Percentiles rank a stretch among this genome's conserved stretches.
These are phyloP conservation scores for Berkeleyomyces rouxiae DNA, from an alignment of 2,329 filamentous ascomycete species.

Conservation along the genomic window DNA sequence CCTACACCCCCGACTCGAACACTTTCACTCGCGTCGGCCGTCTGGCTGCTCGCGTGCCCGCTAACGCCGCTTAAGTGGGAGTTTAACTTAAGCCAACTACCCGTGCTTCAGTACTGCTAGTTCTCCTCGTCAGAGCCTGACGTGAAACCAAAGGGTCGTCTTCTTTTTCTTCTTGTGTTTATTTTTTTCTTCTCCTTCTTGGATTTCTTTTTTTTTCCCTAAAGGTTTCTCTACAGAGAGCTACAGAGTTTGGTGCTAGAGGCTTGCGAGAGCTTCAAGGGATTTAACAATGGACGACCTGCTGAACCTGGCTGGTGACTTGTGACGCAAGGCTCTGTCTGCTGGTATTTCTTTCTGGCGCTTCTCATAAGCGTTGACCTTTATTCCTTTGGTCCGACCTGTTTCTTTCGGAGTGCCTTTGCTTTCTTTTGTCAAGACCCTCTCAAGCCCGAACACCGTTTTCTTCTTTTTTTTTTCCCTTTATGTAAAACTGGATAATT, in stretches of 20 bases:
- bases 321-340: too few relatives aligned
- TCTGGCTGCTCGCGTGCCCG: neutral
- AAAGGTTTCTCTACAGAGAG: neutral
- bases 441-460: neutral
- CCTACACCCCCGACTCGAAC: neutral
- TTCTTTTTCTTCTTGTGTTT: conserved; percentile 6
- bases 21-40: neutral
- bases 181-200: conserved; percentile 2
- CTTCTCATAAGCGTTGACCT: neutral
- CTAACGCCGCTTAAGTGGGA: conserved; percentile 6
- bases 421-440: conserved; percentile 1
- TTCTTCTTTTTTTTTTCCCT: neutral
- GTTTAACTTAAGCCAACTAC: too few relatives aligned
- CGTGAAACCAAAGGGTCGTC: neutral
- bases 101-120: neutral
- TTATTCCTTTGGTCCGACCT: neutral
- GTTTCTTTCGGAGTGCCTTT: neutral
- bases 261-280: too few relatives aligned
- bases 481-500: neutral
- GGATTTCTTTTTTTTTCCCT: neutral
- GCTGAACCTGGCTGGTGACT: too few relatives aligned
- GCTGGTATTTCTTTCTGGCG: too few relatives aligned
- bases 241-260: neutral
- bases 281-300: too few relatives aligned
- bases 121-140: neutral